Percentiles rank a stretch among this genome's conserved stretches.
Evolutionary conservation across 208 protist species (phyloP).

Genomic region (Balamuthia mandrillaris): DNA sequence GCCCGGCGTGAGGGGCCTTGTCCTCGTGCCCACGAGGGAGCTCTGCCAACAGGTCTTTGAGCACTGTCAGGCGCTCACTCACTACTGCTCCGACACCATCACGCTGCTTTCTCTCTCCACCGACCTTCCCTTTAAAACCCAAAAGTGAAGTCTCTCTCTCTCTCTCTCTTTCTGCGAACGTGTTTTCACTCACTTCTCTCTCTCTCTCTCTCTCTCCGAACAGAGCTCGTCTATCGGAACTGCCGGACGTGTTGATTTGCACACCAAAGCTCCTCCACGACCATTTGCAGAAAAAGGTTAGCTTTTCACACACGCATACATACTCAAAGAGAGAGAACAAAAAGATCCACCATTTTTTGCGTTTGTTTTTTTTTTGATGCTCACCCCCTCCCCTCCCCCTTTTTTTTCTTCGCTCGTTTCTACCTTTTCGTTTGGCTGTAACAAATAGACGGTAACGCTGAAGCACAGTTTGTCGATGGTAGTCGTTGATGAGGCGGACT

Average conservation of each 20-base stretch:
- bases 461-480: slow-evolving; percentile 72
- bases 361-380: slow-evolving; percentile 41
- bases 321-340: not conserved
- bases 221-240: slow-evolving; percentile 48
- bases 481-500: slow-evolving; percentile 94
- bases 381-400: not conserved
- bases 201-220: slow-evolving; percentile 21
- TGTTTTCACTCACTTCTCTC: not conserved
- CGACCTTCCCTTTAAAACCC: slow-evolving; percentile 50
- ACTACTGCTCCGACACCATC: slow-evolving; percentile 11
- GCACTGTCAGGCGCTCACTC: slow-evolving; percentile 1
- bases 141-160: slow-evolving; percentile 14
- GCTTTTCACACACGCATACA: not conserved
- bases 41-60: slow-evolving; percentile 86
- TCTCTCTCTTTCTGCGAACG: not conserved
- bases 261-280: slow-evolving; percentile 65
- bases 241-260: slow-evolving; percentile 66
- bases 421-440: not conserved
- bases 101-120: slow-evolving; percentile 41
- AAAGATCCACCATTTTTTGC: not conserved
- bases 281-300: slow-evolving; percentile 51
- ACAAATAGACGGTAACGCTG: not conserved
- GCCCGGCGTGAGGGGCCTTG: slow-evolving; percentile 78
- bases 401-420: not conserved
- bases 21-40: slow-evolving; percentile 92